Evolutionary conservation across 2,329 filamentous ascomycete species (phyloP), one percentile per base, ranked within the genome.

Genomic region (Ilyonectria sp.): DNA sequence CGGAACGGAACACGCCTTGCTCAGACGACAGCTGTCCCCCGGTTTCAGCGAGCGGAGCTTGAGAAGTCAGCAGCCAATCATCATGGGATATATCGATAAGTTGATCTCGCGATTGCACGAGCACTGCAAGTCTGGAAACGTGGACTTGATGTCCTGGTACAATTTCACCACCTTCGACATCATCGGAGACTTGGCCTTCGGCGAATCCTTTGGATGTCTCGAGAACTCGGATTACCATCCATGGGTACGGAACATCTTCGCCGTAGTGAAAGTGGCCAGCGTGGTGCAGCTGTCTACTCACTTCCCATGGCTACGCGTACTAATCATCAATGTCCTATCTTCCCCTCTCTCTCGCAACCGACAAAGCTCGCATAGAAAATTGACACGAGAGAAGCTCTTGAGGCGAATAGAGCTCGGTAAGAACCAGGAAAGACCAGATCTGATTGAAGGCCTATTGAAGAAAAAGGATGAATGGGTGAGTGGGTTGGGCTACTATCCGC

Each of bases 101-200:
- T 43, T 67, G 3, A 60, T 67, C 10, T 35, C 3, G 4, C 33
- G 60, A 29, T 43, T 67, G 8, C 35, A 44, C 13, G 54, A 67
- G 40, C 9, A 46, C 13, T 54, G 59, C 15, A 44, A 56, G 19
- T n/a, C n/a, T n/a, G n/a, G n/a, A n/a, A n/a, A n/a, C n/a, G 56
- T 76, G 37, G 67, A 78, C 37, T 40, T 79, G 19, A 64, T 69
- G 0, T 65, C 68, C 6, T 79, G 72, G 77, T 76, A 74, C 66
- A 75, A 74, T 44, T 76, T 69, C 21, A 65, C 74, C 0, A n/a
- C n/a, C n/a, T n/a, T n/a, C n/a, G n/a, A n/a, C n/a, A n/a, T n/a
- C n/a, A n/a, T n/a, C n/a, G n/a, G 63, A 67, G 75, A 78, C 43
- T 63, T 79, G 0, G 72, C 68, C 19, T 77, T 79, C 13, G 77